These are phyloP conservation scores for Trichophaea hybrida DNA, from an alignment of 2,329 filamentous ascomycete genomes.

Conservation along the genomic window DNA sequence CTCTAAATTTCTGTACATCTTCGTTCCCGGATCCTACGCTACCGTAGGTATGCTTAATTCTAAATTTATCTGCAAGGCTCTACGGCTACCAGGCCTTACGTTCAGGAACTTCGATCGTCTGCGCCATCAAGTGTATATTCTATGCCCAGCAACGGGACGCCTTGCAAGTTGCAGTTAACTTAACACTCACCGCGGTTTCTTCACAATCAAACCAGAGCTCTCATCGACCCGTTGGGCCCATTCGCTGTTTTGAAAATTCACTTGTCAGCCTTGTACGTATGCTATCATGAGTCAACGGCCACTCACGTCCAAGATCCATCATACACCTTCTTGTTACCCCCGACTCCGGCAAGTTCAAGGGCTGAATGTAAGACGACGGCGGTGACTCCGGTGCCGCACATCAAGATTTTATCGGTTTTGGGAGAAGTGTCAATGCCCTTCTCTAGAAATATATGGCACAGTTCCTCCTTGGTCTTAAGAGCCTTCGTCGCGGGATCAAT, in stretches of 20 bases:
- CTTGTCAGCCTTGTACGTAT: background rate
- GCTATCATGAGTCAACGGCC: background rate
- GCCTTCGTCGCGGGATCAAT: conserved; percentile 74
- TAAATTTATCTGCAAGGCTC: too few species aligned
- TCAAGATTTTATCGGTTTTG: conserved; percentile 57
- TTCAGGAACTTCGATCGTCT: too few species aligned
- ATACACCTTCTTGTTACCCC: conserved; percentile 57
- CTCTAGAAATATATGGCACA: conserved; percentile 61
- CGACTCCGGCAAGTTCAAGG: conserved; percentile 62
- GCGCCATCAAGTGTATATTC: conserved; percentile 2
- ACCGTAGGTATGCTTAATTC: too few species aligned
- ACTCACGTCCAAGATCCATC: conserved; percentile 97
- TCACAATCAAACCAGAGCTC: conserved; percentile 35
- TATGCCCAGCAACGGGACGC: too few species aligned
- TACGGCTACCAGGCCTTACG: too few species aligned
- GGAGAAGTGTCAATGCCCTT: conserved; percentile 65
- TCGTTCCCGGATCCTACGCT: too few species aligned
- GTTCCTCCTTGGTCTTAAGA: conserved; percentile 54
- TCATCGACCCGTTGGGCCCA: conserved; percentile 39
- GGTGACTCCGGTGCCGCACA: conserved; percentile 87
- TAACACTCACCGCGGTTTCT: conserved; percentile 24
- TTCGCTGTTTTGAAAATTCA: conserved; percentile 28
- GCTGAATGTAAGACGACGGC: conserved; percentile 83
- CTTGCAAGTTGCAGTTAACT: too few species aligned
- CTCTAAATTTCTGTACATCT: too few species aligned